These are phyloP conservation scores for Chloranthus sessilifolius DNA, from an alignment of 164 flowering plant species.

Conservation along the genomic window DNA sequence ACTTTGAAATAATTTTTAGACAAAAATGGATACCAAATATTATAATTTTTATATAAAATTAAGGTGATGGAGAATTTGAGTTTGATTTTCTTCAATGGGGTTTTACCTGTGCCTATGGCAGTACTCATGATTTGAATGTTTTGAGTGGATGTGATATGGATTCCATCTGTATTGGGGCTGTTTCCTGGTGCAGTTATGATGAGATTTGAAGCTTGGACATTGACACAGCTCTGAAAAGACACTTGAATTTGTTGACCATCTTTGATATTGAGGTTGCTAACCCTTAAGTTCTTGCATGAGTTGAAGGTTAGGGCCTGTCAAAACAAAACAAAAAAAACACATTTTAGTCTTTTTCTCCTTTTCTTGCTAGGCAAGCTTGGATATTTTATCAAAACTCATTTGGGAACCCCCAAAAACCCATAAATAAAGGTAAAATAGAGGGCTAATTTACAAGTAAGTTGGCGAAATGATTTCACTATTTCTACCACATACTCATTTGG, in stretches of 20 bases:
- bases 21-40: too few species aligned
- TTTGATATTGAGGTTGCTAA: constrained; percentile 32
- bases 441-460: too few species aligned
- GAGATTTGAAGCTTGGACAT: constrained; percentile 40
- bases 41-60: too few species aligned
- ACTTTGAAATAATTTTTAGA: too few species aligned
- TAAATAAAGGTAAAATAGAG: too few species aligned
- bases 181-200: constrained; percentile 38
- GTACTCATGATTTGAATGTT: constrained; percentile 31
- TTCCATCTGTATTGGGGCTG: constrained; percentile 92
- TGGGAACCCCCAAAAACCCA: too few species aligned
- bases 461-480: too few species aligned
- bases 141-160: constrained; percentile 51
- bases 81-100: not conserved
- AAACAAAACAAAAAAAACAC: not conserved
- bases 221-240: constrained; percentile 34
- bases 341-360: too few species aligned
- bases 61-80: not conserved
- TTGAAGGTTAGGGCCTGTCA: constrained; percentile 65
- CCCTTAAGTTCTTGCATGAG: constrained; percentile 46
- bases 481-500: too few species aligned
- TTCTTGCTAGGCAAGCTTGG: too few species aligned
- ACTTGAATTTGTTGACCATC: constrained; percentile 79
- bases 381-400: too few species aligned
- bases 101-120: constrained; percentile 53